Evolutionary conservation across 805 yeast genomes (phyloP).

Genomic region (Wickerhamia fluorescens): DNA sequence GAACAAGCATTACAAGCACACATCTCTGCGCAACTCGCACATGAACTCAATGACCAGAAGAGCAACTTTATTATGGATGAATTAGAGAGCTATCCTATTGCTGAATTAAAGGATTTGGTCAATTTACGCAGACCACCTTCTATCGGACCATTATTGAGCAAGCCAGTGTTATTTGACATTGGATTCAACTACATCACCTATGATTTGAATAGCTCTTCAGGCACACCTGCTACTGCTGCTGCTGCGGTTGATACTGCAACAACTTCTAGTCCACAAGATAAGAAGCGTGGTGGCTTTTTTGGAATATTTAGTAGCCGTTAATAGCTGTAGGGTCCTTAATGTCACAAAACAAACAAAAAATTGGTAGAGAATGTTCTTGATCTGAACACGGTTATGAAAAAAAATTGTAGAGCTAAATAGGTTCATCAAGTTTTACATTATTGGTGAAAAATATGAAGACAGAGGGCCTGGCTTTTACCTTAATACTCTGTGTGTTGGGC

Average conservation of each 20-base stretch:
- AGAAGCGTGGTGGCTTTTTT: constrained; percentile 59
- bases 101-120: constrained; percentile 14
- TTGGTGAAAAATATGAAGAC: constrained; percentile 6
- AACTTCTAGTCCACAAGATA: constrained; percentile 16
- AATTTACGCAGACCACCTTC: constrained; percentile 15
- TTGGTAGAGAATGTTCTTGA: too few relatives aligned
- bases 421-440: too few relatives aligned
- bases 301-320: constrained; percentile 57
- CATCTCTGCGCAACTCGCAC: constrained; percentile 42
- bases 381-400: too few relatives aligned
- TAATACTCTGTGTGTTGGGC: constrained; percentile 42
- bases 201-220: constrained; percentile 12
- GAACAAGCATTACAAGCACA: constrained; percentile 22
- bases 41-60: constrained; percentile 12
- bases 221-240: constrained; percentile 9
- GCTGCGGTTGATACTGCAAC: too few relatives aligned
- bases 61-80: constrained; percentile 37
- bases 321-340: not conserved
- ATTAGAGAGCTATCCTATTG: constrained; percentile 31
- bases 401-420: too few relatives aligned
- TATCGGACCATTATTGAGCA: constrained; percentile 59
- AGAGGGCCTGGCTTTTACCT: constrained; percentile 17
- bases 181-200: constrained; percentile 77
- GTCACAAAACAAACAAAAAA: not conserved
- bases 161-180: constrained; percentile 87